Base-by-base conservation (phyloP, 1,284 basidiomycete genomes). In the Meira nashicola region DNA sequence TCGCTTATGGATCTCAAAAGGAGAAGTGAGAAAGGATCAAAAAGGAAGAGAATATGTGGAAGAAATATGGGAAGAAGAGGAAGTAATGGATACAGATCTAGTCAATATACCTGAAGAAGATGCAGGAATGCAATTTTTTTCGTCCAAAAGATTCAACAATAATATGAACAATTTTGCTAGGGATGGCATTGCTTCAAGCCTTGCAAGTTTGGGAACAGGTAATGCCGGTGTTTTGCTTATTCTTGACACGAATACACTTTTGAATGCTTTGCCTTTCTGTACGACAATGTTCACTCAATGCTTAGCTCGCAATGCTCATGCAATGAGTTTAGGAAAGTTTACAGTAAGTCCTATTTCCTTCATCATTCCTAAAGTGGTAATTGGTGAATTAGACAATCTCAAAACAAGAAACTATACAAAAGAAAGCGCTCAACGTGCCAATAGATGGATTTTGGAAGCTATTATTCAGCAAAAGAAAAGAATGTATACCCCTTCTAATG, bases 331-430 rank as follows among this genome's bases (percentile, higher is more conserved):
- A 8, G 12, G 17, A 21, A 21, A 7, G 6, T 48, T 48, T 48
- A n/a, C 14, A 48, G 17, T 23, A 14, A 48, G 46, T 25, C 46
- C 46, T 17, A 19, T 48, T 17, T 15, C 46, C 25, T 25, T 48
- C 12, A 48, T 48, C 23, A 23, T 48, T 23, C 46, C 46, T 23
- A 19, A 48, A 21, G 25, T 23, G 12, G 46, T 48, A 5, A 5
- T 48, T 5, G 17, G 17, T 48, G 46, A 48, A 23, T 48, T 48
- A 17, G 46, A 48, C 23, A 48, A 48, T 48, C 46, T 48, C 23
- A 48, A 48, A 23, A 48, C 46, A 19, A 7, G 25, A 25, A 17
- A 23, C 5, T 8, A 48, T 5, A 23, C 25, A 21, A 23, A 17
- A 48, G 12, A n/a, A 8, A 12, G 17, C 2, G 46, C 46, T 12